Evolutionary conservation across 768 basidiomycete genomes (phyloP).

Genomic region (Leccinum ochraceum): DNA sequence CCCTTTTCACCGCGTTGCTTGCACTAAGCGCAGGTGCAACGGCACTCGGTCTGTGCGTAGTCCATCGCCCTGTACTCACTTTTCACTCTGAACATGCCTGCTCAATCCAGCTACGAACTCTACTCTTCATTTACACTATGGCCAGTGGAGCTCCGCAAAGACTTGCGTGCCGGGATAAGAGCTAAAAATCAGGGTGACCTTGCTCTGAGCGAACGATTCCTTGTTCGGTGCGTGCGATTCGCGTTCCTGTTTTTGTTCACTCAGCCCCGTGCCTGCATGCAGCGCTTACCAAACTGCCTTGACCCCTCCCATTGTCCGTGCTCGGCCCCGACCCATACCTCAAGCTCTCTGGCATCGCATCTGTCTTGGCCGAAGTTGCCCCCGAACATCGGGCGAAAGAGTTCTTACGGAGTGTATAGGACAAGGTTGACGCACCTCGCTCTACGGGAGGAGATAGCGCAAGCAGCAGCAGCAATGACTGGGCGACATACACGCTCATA

Average conservation of each 20-base stretch:
- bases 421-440: slow-evolving; percentile 9
- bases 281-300: slow-evolving; percentile 61
- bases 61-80: slow-evolving; percentile 1
- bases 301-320: slow-evolving; percentile 38
- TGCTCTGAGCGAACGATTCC: slow-evolving; percentile 49
- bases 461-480: slow-evolving; percentile 12
- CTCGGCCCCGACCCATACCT: slow-evolving; percentile 53
- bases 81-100: neutral
- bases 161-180: slow-evolving; percentile 65
- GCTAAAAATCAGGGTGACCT: slow-evolving; percentile 61
- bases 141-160: slow-evolving; percentile 62
- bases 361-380: slow-evolving; percentile 56
- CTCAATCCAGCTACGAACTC: slow-evolving; percentile 48
- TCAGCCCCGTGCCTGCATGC: neutral
- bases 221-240: slow-evolving; percentile 47
- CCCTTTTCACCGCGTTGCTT: slow-evolving; percentile 40
- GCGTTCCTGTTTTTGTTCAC: neutral
- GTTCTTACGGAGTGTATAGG: slow-evolving; percentile 25
- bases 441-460: slow-evolving; percentile 2
- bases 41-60: slow-evolving; percentile 44
- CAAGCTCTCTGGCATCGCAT: slow-evolving; percentile 68
- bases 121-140: slow-evolving; percentile 62
- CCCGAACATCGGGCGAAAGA: slow-evolving; percentile 30
- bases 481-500: slow-evolving; percentile 31
- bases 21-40: slow-evolving; percentile 41